Evolutionary conservation across 768 basidiomycete species (phyloP).

Genomic region (Tricholoma sp.): DNA sequence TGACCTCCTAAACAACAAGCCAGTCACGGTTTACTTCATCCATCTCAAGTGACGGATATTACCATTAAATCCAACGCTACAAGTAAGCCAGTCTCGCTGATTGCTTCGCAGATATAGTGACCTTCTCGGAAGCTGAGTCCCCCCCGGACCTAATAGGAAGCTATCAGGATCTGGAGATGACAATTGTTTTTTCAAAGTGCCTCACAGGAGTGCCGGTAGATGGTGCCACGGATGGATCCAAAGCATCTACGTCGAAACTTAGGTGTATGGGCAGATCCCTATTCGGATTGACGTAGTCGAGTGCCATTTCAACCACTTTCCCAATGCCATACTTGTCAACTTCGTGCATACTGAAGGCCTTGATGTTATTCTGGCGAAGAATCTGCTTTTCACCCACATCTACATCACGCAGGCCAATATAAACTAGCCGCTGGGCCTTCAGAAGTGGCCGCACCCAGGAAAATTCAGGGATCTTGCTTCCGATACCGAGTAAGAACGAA

Average conservation of each 20-base stretch:
- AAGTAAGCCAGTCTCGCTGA: constrained; percentile 88
- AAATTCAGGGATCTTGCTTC: constrained; percentile 36
- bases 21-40: constrained; percentile 3
- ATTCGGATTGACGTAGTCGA: constrained; percentile 88
- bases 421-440: constrained; percentile 76
- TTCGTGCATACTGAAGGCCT: constrained; percentile 90
- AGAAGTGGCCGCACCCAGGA: constrained; percentile 59
- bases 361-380: constrained; percentile 74
- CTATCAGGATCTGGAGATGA: constrained; percentile 6
- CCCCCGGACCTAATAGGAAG: constrained; percentile 65
- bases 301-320: constrained; percentile 92
- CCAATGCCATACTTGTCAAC: constrained; percentile 90
- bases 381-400: constrained; percentile 87
- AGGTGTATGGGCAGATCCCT: constrained; percentile 86
- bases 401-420: constrained; percentile 93
- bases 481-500: constrained; percentile 79
- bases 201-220: constrained; percentile 88
- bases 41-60: constrained; percentile 16
- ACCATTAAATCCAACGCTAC: constrained; percentile 96
- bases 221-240: constrained; percentile 95
- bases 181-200: neutral
- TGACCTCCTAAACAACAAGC: constrained; percentile 68
- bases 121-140: constrained; percentile 96
- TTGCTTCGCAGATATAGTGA: constrained; percentile 94
- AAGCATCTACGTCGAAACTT: constrained; percentile 93